Percentiles rank a stretch among this genome's conserved stretches.
phyloP scores from a whole-genome alignment of 2,329 filamentous ascomycete species.

The Aphanocladium album region DNA sequence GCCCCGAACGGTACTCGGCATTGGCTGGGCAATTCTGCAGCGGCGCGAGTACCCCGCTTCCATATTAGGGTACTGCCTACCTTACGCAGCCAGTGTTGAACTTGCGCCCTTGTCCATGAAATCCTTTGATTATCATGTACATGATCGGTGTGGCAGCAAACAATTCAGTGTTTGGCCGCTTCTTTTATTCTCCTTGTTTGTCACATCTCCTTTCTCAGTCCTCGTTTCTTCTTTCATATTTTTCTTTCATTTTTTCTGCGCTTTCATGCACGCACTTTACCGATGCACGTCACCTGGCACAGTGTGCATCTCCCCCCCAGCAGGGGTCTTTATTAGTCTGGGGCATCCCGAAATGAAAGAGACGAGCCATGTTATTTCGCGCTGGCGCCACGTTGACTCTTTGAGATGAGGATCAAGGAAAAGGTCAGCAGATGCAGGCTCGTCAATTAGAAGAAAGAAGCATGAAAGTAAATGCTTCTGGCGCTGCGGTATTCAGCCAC shows the following conservation, averaged over 20 bases:
- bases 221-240: background rate
- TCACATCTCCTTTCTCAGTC: background rate
- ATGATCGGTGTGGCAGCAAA: background rate
- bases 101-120: too few relatives aligned
- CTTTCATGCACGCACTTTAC: background rate
- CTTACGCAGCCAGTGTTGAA: background rate
- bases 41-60: background rate
- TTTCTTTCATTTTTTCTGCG: background rate
- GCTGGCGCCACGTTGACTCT: background rate
- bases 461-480: too few relatives aligned
- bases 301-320: background rate
- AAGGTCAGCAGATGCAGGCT: too few relatives aligned
- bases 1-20: background rate
- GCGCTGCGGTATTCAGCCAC: background rate
- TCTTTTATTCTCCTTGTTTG: background rate
- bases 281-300: background rate
- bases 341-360: background rate
- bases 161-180: background rate
- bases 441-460: too few relatives aligned
- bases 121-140: background rate
- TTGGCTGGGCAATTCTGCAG: background rate
- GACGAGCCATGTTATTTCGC: background rate
- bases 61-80: background rate
- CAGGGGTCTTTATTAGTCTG: slow-evolving; percentile 3
- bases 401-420: background rate